Evolutionary conservation across 768 basidiomycete genomes (phyloP), one percentile per base, ranked within the genome.

Genomic region (Hemileccinum rubropunctum): DNA sequence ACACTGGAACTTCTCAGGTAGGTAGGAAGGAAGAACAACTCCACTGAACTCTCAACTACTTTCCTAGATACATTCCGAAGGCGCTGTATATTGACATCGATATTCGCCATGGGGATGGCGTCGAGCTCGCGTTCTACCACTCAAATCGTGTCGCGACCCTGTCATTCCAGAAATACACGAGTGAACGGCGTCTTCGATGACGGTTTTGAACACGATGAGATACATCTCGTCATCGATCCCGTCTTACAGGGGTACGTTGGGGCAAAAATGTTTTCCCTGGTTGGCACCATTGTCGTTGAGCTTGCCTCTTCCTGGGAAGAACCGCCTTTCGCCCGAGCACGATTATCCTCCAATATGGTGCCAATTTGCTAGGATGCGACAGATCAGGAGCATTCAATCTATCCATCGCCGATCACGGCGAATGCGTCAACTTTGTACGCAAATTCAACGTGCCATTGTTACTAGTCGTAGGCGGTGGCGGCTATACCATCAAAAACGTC

Each of bases 41-140:
- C 18, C 11, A 10, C 9, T n/a, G 13, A 3, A 7, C 2, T 14
- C 46, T 54, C n/a, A 56, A 54, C 20, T 2, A 12, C 21, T n/a
- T 2, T 21, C 15, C 34, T 34, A 98, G 95, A 64, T 86, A 89
- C 62, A 90, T 94, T 58, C 88, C 95, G 7, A 84, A 97, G n/a
- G 95, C 98, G 4, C 76, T 99, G 8, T 99, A 99, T 66, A 93
- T 99, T 59, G 95, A 99, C 72, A 99, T 99, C 56, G 95, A 99
- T 64, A 98, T 98, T 48, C 95, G 98, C 67, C 95, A 99, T 58
- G 95, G 95, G 8, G 95, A 99, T 61, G 95, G 95, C 21, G 97
- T 99, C 3, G 93, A 99, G 64, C 88, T 95, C 52, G 97, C 95
- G 0, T 98, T 99, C 69, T 99, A 95, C 70, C 88, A 95, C 58